These are phyloP conservation scores for Penicillium sp. DNA, from an alignment of 2,329 filamentous ascomycete genomes.

Conservation along the genomic window DNA sequence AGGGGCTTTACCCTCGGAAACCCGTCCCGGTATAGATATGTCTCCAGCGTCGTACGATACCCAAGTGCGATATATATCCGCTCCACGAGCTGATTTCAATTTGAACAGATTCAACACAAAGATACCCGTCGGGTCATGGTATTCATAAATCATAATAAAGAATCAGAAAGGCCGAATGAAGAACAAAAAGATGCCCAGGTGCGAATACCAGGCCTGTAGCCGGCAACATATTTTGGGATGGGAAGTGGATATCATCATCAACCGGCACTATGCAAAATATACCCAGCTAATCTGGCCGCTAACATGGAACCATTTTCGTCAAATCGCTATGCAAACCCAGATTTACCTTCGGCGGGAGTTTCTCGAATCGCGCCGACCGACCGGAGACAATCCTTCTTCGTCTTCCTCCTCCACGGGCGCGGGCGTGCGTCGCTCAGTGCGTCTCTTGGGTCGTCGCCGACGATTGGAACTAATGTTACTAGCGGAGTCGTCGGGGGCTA, in stretches of 20 bases:
- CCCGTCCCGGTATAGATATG: too few relatives aligned
- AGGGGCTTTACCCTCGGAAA: too few relatives aligned
- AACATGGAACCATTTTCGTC: not conserved
- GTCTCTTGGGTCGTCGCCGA: slow-evolving; percentile 45
- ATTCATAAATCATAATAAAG: slow-evolving; percentile 19
- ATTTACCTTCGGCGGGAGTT: slow-evolving; percentile 25
- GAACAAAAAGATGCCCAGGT: not conserved
- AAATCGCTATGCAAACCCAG: not conserved
- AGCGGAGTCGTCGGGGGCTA: slow-evolving; percentile 50
- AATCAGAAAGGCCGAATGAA: not conserved
- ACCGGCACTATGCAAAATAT: slow-evolving; percentile 17
- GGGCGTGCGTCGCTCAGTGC: slow-evolving; percentile 50
- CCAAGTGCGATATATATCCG: not conserved
- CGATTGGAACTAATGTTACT: slow-evolving; percentile 51
- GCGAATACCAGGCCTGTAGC: not conserved
- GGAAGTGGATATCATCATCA: slow-evolving; percentile 20
- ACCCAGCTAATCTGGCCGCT: slow-evolving; percentile 5
- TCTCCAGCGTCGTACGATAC: too few relatives aligned
- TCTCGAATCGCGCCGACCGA: slow-evolving; percentile 27
- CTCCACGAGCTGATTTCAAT: not conserved
- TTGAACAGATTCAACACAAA: not conserved
- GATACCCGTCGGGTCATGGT: slow-evolving; percentile 2
- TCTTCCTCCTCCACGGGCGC: slow-evolving; percentile 50
- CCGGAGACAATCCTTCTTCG: slow-evolving; percentile 36
- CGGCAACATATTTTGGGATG: not conserved